Evolutionary conservation across 345 rosid genomes (phyloP), one percentile per base, ranked within the genome.

Genomic region (Acer campestre): DNA sequence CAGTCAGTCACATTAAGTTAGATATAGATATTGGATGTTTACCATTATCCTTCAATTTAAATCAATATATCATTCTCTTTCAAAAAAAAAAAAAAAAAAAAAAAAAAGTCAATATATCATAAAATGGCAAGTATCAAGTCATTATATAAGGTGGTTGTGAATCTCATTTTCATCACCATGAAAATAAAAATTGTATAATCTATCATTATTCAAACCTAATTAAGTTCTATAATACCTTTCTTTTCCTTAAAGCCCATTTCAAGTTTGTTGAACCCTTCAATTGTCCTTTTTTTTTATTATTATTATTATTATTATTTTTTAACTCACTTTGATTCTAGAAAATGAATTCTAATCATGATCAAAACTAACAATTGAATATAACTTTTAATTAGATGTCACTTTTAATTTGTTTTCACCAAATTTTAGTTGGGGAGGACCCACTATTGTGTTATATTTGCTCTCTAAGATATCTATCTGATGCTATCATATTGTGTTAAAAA

Each of bases 161-260:
- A 49, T 49, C 55, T 49, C 55, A 14, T 53, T 53, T 53, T 53
- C 58, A 53, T 20, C 17, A 53, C 58, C 46, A 42, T 42, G 46
- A 42, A 14, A 16, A 14, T 16, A 53, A 46, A 10, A 46, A 46
- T 9, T 16, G n/a, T 53, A 16, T 16, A 53, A 53, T 14, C 10
- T 8, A 18, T 22, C 63, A 59, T 59, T 59, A 59, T 59, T 59
- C 22, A 59, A 18, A 53, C n/a, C n/a, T 17, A 16, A 53, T 53
- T 5, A 53, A 53, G 58, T 53, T 46, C 17, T 12, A 49, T 49
- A 14, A 3, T 49, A 49, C 17, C 6, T 31, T 48, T 65, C 70
- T 48, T 64, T 62, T 18, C n/a, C 65, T 75, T 75, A 3, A 75
- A 75, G 40, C 64, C 55, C 38, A 31, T 66, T 67, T 20, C 71